Evolutionary conservation across 768 basidiomycete species (phyloP).

Genomic region (Pleurotus sapidus): DNA sequence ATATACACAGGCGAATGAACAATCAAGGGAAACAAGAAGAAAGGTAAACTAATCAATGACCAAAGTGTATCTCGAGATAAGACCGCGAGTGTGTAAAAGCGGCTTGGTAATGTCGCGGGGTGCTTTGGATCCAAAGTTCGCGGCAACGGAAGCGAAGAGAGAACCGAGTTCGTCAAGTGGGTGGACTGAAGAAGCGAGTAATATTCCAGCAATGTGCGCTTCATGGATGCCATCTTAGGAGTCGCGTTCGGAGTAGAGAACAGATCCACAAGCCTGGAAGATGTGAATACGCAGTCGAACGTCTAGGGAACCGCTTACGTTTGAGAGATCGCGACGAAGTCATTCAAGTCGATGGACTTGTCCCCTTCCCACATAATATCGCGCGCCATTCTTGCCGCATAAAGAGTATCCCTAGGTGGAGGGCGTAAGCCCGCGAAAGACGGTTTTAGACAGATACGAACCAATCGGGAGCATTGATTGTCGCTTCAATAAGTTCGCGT

Average conservation of each 20-base stretch:
- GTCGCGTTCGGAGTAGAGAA: constrained; percentile 70
- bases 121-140: constrained; percentile 76
- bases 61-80: constrained; percentile 78
- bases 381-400: constrained; percentile 87
- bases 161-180: constrained; percentile 79
- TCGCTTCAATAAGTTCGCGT: constrained; percentile 64
- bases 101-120: constrained; percentile 75
- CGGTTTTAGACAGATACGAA: constrained; percentile 33
- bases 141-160: constrained; percentile 84
- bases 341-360: constrained; percentile 69
- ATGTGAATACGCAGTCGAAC: background rate
- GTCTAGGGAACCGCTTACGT: constrained; percentile 57
- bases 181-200: constrained; percentile 83
- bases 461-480: constrained; percentile 95
- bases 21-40: constrained; percentile 85
- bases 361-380: constrained; percentile 92
- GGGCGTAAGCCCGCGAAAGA: background rate
- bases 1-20: constrained; percentile 84
- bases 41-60: constrained; percentile 73
- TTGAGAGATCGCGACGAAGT: constrained; percentile 85
- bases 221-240: constrained; percentile 57
- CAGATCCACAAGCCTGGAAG: constrained; percentile 77
- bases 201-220: constrained; percentile 77
- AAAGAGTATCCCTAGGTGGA: constrained; percentile 76
- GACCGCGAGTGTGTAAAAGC: constrained; percentile 74